Conservation (phyloP, 2,329 filamentous ascomycete genomes). For the Aspergillus quadrilineatus region DNA sequence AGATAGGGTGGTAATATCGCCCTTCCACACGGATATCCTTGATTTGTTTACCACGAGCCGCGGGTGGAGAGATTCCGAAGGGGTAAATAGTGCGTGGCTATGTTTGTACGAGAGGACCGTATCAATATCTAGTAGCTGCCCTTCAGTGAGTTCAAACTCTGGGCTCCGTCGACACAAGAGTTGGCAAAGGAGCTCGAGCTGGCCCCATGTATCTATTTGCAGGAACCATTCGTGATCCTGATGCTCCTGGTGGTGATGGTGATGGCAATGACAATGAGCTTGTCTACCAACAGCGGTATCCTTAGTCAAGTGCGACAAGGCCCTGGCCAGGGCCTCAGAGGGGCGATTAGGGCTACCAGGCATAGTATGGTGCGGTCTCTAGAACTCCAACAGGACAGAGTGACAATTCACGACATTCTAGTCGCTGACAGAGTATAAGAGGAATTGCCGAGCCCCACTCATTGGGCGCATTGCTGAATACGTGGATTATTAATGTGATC, state of each 20-base stretch:
- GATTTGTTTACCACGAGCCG: neutral
- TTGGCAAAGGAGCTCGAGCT: neutral
- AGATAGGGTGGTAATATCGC: conserved; percentile 24
- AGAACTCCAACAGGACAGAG: too few relatives aligned
- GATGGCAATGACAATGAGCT: neutral
- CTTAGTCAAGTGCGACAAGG: neutral
- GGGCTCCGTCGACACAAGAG: neutral
- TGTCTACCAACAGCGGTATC: neutral
- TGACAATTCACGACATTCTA: too few relatives aligned
- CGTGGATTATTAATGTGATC: too few relatives aligned
- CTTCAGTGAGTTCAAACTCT: neutral
- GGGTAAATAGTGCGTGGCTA: neutral
- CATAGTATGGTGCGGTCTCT: too few relatives aligned
- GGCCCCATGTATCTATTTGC: neutral
- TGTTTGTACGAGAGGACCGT: neutral
- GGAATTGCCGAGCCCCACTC: too few relatives aligned
- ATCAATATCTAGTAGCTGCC: neutral
- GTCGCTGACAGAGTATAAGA: too few relatives aligned
- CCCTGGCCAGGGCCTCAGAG: neutral
- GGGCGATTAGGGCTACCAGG: neutral
- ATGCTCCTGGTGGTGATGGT: too few relatives aligned
- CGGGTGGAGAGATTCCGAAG: neutral
- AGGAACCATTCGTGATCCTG: neutral
- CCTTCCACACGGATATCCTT: conserved; percentile 21
- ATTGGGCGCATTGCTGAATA: too few relatives aligned